Evolutionary conservation across 768 basidiomycete genomes (phyloP), one percentile per base, ranked within the genome.

Genomic region (Pholiota conissans): DNA sequence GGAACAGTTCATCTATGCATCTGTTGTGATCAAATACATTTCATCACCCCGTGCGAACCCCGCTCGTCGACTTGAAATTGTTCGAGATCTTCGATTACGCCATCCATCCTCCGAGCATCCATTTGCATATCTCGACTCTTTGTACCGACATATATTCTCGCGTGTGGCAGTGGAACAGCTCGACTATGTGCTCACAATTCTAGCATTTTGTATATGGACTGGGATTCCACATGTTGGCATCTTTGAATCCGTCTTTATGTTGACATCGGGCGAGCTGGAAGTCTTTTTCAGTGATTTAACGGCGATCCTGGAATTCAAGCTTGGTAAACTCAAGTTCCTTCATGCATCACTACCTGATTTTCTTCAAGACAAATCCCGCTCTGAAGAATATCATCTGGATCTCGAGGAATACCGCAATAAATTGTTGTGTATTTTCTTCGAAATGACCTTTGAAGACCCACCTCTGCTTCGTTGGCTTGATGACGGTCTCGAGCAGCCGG

Each of bases 1-100:
- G 0, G 61, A 60, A 0, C 63, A 61, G 35, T 64, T 64, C 26
- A 59, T 64, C 13, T 64, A 57, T 30, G 61, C 58, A 1, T 57
- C 63, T 16, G 55, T 55, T 8, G 55, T 64, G 30, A 52, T 62
- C 29, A 61, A 57, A 24, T 64, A 48, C 29, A 10, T 60, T 10
- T 27, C 46, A 7, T 40, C 37, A 3, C 48, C 39, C 14, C 16
- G 28, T 7, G 9, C 28, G 5, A 18, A 47, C 8, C 56, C 50
- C 1, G 26, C 56, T 8, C 5, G 37, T 2, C 56, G 18, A 9
- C 30, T 57, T 7, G 39, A 61, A 5, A 40, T 56, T 8, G 14
- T 61, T 24, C 40, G 49, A 5, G 56, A 46, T 1, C 46, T 58
- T 22, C 42, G 42, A 7, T 11, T 45, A 10, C 42, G 18, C 20